A percentile compares a stretch with the other conserved stretches of the same genome.
Conservation (phyloP, 2,329 filamentous ascomycete genomes). For the Trichoderma arundinaceum region DNA sequence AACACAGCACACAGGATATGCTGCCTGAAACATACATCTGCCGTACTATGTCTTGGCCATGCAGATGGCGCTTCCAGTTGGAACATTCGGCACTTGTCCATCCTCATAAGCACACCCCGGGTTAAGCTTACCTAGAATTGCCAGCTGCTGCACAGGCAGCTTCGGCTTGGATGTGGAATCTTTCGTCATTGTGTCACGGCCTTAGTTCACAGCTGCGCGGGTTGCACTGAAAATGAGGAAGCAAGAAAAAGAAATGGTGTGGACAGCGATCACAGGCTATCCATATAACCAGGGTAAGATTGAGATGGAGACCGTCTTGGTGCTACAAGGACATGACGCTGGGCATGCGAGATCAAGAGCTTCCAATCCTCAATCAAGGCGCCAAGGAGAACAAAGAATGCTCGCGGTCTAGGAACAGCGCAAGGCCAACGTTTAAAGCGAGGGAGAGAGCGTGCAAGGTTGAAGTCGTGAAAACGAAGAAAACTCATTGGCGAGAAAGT, state of each 20-base stretch:
- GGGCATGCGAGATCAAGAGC: background rate
- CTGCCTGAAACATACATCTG: background rate
- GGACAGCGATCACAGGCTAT: background rate
- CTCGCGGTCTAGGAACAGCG: background rate
- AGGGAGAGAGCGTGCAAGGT: slow-evolving; percentile 7
- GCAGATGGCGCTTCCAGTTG: background rate
- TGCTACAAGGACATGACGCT: slow-evolving; percentile 24
- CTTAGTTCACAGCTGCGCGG: background rate
- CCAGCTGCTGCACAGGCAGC: slow-evolving; percentile 77
- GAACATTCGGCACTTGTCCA: background rate
- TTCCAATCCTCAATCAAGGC: background rate
- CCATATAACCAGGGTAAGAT: background rate
- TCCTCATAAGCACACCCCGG: background rate
- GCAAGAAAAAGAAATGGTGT: background rate
- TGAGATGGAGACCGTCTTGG: background rate
- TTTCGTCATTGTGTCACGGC: slow-evolving; percentile 22
- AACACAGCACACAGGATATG: background rate
- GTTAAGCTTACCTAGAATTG: slow-evolving; percentile 72
- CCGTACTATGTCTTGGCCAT: background rate
- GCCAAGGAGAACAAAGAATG: background rate
- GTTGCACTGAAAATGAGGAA: background rate
- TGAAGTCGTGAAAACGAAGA: slow-evolving; percentile 12
- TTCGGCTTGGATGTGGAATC: slow-evolving; percentile 48
- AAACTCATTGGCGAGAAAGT: slow-evolving; percentile 24
- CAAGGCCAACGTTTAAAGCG: background rate